phyloP scores from a whole-genome alignment of 768 basidiomycete genomes.

The Leccinum rimulosum region DNA sequence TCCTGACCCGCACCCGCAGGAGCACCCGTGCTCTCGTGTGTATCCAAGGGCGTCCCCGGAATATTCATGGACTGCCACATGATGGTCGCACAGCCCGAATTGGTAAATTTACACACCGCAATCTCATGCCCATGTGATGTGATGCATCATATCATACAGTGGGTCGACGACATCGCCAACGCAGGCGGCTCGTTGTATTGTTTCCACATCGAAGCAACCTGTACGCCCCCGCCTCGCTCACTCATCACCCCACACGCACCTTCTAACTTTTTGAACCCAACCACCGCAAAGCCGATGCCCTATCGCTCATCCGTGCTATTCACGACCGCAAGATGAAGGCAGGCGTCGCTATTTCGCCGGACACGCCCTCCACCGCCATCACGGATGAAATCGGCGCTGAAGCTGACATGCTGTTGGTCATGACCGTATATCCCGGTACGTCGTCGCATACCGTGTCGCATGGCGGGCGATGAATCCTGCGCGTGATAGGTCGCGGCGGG shows the following conservation, averaged over 20 bases:
- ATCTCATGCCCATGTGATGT: background rate
- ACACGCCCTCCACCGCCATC: slow-evolving; percentile 86
- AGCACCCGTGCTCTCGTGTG: slow-evolving; percentile 82
- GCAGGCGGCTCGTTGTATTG: slow-evolving; percentile 95
- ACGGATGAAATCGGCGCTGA: slow-evolving; percentile 78
- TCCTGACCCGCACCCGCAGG: slow-evolving; percentile 44
- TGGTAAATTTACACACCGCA: slow-evolving; percentile 44
- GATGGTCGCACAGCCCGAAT: slow-evolving; percentile 96
- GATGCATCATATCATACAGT: slow-evolving; percentile 46
- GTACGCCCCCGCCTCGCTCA: slow-evolving; percentile 42
- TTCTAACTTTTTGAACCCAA: slow-evolving; percentile 1
- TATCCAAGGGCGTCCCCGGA: slow-evolving; percentile 82
- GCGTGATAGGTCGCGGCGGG: slow-evolving; percentile 73
- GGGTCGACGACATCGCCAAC: slow-evolving; percentile 94
- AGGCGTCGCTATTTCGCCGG: slow-evolving; percentile 95
- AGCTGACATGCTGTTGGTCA: slow-evolving; percentile 95
- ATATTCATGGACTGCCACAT: slow-evolving; percentile 99
- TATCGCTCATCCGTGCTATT: slow-evolving; percentile 77
- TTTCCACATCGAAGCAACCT: slow-evolving; percentile 93
- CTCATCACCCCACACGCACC: slow-evolving; percentile 9
- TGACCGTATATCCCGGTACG: slow-evolving; percentile 94
- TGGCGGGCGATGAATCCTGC: background rate
- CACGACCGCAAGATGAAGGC: slow-evolving; percentile 86
- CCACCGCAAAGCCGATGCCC: slow-evolving; percentile 52
- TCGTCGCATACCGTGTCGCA: background rate